Conservation (phyloP, 2,329 filamentous ascomycete genomes). For the Aspergillus ustus region DNA sequence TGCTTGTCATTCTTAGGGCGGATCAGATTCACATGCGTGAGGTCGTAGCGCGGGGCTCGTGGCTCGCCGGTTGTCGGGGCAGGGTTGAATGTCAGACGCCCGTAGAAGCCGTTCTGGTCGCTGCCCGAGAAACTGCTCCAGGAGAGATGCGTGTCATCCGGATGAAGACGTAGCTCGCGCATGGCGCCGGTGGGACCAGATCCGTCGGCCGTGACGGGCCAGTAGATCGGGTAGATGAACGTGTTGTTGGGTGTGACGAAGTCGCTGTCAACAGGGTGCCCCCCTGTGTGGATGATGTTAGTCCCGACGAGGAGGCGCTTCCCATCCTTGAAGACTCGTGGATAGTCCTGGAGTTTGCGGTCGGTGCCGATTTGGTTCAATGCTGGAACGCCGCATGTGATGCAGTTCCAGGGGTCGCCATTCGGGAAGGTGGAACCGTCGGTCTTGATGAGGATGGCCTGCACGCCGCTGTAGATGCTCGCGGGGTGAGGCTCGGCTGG, state of each 20-base stretch:
- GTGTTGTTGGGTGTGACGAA: conserved; percentile 44
- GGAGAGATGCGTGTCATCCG: conserved; percentile 50
- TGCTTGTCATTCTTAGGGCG: conserved; percentile 25
- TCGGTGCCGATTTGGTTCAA: conserved; percentile 34
- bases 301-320: conserved; percentile 36
- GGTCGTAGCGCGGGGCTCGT: conserved; percentile 43
- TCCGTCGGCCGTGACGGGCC: conserved; percentile 40
- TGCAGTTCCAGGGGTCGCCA: conserved; percentile 54
- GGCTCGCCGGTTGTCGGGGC: conserved; percentile 36
- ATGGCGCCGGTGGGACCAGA: conserved; percentile 35
- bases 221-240: conserved; percentile 49
- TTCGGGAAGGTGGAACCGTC: conserved; percentile 49
- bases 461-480: conserved; percentile 49
- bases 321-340: conserved; percentile 49
- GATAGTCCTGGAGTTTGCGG: conserved; percentile 41
- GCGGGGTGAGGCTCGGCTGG: conserved; percentile 44
- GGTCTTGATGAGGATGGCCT: conserved; percentile 51
- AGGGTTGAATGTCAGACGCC: conserved; percentile 48
- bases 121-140: conserved; percentile 43
- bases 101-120: conserved; percentile 40
- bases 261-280: conserved; percentile 37
- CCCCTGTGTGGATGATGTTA: conserved; percentile 45
- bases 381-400: conserved; percentile 50
- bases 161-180: conserved; percentile 53
- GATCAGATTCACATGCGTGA: conserved; percentile 46